Evolutionary conservation across 176 grass and related monocot genomes (phyloP).

Genomic region (Puya raimondii): DNA sequence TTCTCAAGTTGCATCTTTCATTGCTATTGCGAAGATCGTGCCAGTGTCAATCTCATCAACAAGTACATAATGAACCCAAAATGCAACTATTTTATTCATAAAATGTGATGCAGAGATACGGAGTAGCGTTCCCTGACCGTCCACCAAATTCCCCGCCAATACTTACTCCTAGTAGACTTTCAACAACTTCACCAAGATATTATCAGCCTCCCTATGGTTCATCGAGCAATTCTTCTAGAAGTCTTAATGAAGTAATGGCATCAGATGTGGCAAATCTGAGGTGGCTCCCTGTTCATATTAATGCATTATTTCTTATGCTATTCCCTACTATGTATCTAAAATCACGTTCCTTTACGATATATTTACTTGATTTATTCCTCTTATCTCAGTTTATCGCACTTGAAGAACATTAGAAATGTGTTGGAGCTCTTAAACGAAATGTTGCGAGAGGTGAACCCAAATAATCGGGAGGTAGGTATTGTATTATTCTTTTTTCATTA

Average conservation of each 20-base stretch:
- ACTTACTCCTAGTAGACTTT: slow-evolving; percentile 45
- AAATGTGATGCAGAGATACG: slow-evolving; percentile 45
- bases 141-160: slow-evolving; percentile 62
- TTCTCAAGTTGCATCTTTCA: background rate
- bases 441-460: slow-evolving; percentile 70
- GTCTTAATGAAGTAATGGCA: slow-evolving; percentile 37
- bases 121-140: slow-evolving; percentile 67
- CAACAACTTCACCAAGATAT: slow-evolving; percentile 20
- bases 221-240: slow-evolving; percentile 31
- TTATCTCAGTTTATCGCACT: slow-evolving; percentile 53
- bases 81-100: background rate
- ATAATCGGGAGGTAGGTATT: slow-evolving; percentile 41
- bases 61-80: background rate
- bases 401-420: slow-evolving; percentile 63
- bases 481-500: background rate
- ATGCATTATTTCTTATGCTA: background rate
- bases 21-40: background rate
- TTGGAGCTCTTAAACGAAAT: slow-evolving; percentile 71
- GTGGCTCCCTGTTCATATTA: slow-evolving; percentile 22
- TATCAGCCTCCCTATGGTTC: slow-evolving; percentile 29
- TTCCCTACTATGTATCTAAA: background rate
- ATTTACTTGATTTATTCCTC: background rate
- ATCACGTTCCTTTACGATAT: background rate
- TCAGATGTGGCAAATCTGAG: slow-evolving; percentile 50
- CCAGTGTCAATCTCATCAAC: background rate